These are phyloP conservation scores for Hypoxylon sp. DNA, from an alignment of 2,329 filamentous ascomycete species.

Conservation along the genomic window DNA sequence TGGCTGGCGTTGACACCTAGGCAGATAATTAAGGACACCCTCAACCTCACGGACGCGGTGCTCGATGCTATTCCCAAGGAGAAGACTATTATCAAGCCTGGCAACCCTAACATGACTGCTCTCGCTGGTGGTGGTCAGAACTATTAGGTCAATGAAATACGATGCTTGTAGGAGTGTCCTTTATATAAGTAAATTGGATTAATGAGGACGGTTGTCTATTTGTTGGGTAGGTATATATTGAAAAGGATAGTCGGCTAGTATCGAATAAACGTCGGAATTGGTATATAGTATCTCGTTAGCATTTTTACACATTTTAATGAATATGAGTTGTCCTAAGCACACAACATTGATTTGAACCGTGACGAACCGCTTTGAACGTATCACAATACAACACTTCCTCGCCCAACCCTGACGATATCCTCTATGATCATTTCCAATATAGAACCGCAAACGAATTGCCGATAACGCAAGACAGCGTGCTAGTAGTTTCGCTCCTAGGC, in stretches of 20 bases:
- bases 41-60: slow-evolving; percentile 59
- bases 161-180: not conserved
- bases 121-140: slow-evolving; percentile 43
- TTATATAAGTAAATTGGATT: not conserved
- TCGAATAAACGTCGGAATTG: slow-evolving; percentile 31
- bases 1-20: slow-evolving; percentile 71
- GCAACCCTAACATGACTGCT: slow-evolving; percentile 58
- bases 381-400: not conserved
- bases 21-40: slow-evolving; percentile 71
- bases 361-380: not conserved
- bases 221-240: not conserved
- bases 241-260: not conserved
- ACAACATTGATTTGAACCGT: not conserved
- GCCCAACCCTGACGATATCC: not conserved
- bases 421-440: not conserved
- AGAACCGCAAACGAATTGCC: not conserved
- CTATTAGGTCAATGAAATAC: slow-evolving; percentile 10
- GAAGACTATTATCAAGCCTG: slow-evolving; percentile 61
- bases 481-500: not conserved
- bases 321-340: not conserved
- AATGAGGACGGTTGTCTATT: not conserved
- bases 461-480: not conserved
- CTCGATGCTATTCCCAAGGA: slow-evolving; percentile 58
- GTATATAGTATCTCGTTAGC: slow-evolving; percentile 11
- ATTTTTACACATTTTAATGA: not conserved